Conservation (phyloP, 2,329 filamentous ascomycete genomes). For the Neofusicoccum sp. region DNA sequence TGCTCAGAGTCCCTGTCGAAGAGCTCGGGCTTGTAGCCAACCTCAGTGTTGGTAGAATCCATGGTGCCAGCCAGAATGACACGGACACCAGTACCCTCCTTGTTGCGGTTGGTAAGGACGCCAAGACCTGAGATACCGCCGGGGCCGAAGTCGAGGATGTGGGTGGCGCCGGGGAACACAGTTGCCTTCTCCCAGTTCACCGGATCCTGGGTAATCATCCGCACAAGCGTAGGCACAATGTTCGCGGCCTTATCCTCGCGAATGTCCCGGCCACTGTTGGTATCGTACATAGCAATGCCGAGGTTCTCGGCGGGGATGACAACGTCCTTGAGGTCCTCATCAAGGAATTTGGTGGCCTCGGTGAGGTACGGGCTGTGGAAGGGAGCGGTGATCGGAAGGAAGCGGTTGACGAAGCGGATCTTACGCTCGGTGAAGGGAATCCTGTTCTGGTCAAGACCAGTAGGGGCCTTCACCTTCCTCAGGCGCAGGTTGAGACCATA, state of each 20-base stretch:
- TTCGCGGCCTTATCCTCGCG: conserved; percentile 69
- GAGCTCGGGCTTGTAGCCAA: conserved; percentile 96
- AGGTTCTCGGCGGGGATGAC: conserved; percentile 73
- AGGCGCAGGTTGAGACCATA: conserved; percentile 95
- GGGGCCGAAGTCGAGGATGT: conserved; percentile 95
- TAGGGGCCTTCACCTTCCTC: conserved; percentile 95
- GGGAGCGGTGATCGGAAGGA: conserved; percentile 94
- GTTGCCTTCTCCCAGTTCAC: conserved; percentile 98
- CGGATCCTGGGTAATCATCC: conserved; percentile 90
- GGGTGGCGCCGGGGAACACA: conserved; percentile 84
- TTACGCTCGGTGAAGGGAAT: conserved; percentile 96
- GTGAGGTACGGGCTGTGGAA: conserved; percentile 96
- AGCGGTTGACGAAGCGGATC: conserved; percentile 93
- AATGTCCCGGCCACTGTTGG: conserved; percentile 84
- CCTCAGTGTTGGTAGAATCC: conserved; percentile 83
- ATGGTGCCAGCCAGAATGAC: conserved; percentile 95
- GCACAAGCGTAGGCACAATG: conserved; percentile 82
- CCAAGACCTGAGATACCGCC: conserved; percentile 96
- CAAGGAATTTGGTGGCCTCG: conserved; percentile 78
- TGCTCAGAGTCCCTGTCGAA: conserved; percentile 96
- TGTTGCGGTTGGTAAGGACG: conserved; percentile 96
- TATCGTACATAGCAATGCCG: conserved; percentile 86
- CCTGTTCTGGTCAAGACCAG: conserved; percentile 93
- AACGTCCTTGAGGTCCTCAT: conserved; percentile 84
- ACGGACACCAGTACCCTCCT: conserved; percentile 95